A percentile compares a stretch with the other conserved stretches of the same genome.
Conservation (phyloP, 2,329 filamentous ascomycete genomes). For the Fusarium goolgardi region DNA sequence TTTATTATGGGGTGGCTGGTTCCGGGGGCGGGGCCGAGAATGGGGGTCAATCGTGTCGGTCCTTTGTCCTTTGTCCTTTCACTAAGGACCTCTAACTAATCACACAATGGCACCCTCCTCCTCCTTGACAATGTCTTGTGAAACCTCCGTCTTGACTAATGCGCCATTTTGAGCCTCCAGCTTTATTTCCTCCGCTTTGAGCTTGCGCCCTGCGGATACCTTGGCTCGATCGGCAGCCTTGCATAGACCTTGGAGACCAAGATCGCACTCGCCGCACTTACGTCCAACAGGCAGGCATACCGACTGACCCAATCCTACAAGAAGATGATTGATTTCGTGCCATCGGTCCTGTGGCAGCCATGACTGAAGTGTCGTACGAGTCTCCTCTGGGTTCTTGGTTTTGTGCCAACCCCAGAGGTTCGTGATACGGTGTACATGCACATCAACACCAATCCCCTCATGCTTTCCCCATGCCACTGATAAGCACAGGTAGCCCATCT, state of each 20-base stretch:
- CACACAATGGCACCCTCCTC: slow-evolving; percentile 47
- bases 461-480: slow-evolving; percentile 72
- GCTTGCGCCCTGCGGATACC: slow-evolving; percentile 66
- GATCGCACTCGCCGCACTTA: slow-evolving; percentile 85
- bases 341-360: slow-evolving; percentile 89
- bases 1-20: slow-evolving; percentile 40
- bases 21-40: slow-evolving; percentile 40
- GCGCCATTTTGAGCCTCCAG: slow-evolving; percentile 42
- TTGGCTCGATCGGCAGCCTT: slow-evolving; percentile 75
- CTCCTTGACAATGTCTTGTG: slow-evolving; percentile 44
- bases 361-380: slow-evolving; percentile 76
- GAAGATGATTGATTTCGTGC: slow-evolving; percentile 91
- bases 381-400: slow-evolving; percentile 85
- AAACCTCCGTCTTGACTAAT: slow-evolving; percentile 43
- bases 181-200: slow-evolving; percentile 48
- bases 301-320: slow-evolving; percentile 89
- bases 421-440: slow-evolving; percentile 94
- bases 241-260: slow-evolving; percentile 82
- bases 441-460: slow-evolving; percentile 87
- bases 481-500: slow-evolving; percentile 93
- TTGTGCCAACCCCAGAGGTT: slow-evolving; percentile 94
- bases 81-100: slow-evolving; percentile 16
- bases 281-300: slow-evolving; percentile 84
- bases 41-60: slow-evolving; percentile 26
- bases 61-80: no score